Evolutionary conservation across 331 rosid genomes (phyloP), one percentile per base, ranked within the genome.

Genomic region (Phaseolus coccineus): DNA sequence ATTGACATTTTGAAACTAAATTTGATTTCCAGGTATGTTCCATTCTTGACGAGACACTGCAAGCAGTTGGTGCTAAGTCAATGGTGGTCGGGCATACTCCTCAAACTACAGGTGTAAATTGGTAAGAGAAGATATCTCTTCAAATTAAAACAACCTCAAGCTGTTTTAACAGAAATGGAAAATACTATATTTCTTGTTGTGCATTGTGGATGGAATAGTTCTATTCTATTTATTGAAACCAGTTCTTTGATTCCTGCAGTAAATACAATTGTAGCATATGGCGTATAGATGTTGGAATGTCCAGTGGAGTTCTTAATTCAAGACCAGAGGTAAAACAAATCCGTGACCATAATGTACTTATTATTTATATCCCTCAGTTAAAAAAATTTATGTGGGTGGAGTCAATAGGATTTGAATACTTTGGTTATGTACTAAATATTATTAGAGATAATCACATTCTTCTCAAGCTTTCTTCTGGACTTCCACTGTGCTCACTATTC

Each of bases 1-100:
- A 58, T 56, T 82, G 84, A 65, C 51, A 78, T 7, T 78, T 80
- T 67, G 80, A 76, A 76, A 64, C 58, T 65, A 25, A 79, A 39
- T 61, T 62, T 71, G 50, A 72, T 67, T 30, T 64, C 78, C 87
- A 95, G 98, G 88, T 93, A 74, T 58, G 86, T 84, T 83, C 91
- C 48, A 75, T 89, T 85, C 96, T 95, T 52, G 86, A 90, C 79
- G 94, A 91, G 87, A 95, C 99, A 65, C 82, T 95, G 65, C 85
- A 90, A 78, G 94, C 98, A 74, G 67, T 89, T 74, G 99, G 89
- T 64, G 98, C 98, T 14, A 95, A 83, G 87, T 94, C 94, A 59
- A 91, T 93, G 97, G 99, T 95, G 63, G 99, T 95, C 5, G 99
- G 99, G 69, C 99, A 95, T 76, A 95, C 99, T 84, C 99, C 98